Evolutionary conservation across 306 rosid species (phyloP), one percentile per base, ranked within the genome.

Genomic region (Ormosia emarginata): DNA sequence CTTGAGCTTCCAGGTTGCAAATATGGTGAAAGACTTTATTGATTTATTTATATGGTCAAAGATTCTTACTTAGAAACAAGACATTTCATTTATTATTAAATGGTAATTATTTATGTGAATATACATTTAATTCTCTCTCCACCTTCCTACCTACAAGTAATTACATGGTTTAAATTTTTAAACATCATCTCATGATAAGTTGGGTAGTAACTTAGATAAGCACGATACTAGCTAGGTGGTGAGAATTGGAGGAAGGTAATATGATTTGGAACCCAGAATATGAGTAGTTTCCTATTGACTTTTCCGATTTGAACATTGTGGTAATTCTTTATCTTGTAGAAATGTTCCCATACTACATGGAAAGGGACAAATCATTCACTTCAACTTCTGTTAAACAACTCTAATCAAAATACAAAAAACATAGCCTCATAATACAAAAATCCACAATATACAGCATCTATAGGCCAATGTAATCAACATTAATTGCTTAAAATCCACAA

Each of bases 291-390:
- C 56, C 90, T n/a, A n/a, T 44, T 47, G 36, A 75, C 24, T 61
- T 55, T 39, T 80, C 47, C 67, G 41, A 32, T 39, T 43, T 49
- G 71, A 81, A 11, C 47, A 55, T 12, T 24, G 7, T 70, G 36
- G 34, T 69, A 18, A 52, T 71, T 58, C 29, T 39, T 77, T 30
- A 36, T 39, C 47, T 34, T 58, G 87, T 14, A 17, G 79, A 79
- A 15, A 4, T 7, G 36, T 90, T 81, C 37, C 98, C 98, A 0
- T 98, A 95, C 75, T 91, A 90, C 37, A 85, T 91, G 97, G 94
- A 65, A 58, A 90, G 37, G 83, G 75, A 61, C 0, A 81, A 53
- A 2, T 84, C 87, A 3, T 91, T 75, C 67, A 82, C 69, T 32
- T 95, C 97, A 13, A 86, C 89, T 33, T 91, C 94, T 18, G n/a